Evolutionary conservation across 139 green algal genomes (phyloP), one percentile per base, ranked within the genome.

Genomic region (Chlamydomonas incerta): DNA sequence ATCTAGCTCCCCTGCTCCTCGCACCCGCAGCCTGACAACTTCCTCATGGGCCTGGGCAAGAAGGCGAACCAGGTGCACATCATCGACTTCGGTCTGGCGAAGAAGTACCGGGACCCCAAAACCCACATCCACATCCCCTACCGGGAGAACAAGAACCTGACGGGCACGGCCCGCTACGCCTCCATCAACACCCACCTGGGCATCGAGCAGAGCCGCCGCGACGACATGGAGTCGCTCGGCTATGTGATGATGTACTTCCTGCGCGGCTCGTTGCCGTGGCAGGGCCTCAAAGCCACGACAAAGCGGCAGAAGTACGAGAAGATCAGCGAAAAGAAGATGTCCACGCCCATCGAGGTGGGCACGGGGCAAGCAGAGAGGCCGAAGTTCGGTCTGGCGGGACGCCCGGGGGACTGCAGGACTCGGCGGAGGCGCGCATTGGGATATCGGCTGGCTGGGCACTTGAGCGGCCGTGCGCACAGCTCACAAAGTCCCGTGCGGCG

Each of bases 251-350:
- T 99, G 96, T 99, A 99, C 91, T 99, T 99, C 86, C 91, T 99
- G 85, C 93, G 98, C 33, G 98, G 98, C 70, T 96, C 87, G 76
- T 88, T 99, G 77, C 98, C 98, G 18, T 99, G 98, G 98, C 98
- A 99, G 90, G 93, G 92, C 90, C 82, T 92, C 46, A 99, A 99
- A 90, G 98, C 98, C 15, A 97, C 96, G 17, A 99, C 98, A 46
- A 99, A 99, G 96, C 98, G 98, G 90, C 96, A 99, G 87, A 99
- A 99, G 79, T 99, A 99, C 88, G 98, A 99, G 90, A 99, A 99
- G 92, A 99, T 99, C 93, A 98, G 95, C 79, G 98, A 99, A 90
- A 99, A 99, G 93, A 99, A 99, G 94, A 99, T 99, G 96, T 96
- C 93, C 41, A 99, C 98, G 18, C 97, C 97, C 75, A 98, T 99